These are phyloP conservation scores for Globisporangium alternatum DNA, from an alignment of 352 stramenopile species.

Conservation along the genomic window DNA sequence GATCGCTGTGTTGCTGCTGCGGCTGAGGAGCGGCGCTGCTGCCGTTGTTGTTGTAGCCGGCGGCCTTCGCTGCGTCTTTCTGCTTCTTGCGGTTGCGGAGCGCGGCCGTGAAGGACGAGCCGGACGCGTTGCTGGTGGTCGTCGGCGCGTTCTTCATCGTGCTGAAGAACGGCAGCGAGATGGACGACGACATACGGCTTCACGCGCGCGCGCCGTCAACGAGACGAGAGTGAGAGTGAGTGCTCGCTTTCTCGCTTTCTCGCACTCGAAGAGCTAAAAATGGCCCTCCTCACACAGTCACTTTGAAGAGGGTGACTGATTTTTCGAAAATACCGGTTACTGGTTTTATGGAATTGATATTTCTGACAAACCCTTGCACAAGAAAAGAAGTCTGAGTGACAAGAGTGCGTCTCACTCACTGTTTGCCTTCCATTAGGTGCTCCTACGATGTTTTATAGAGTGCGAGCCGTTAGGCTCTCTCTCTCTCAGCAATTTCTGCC, in stretches of 20 bases:
- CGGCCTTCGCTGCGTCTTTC: conserved; percentile 11
- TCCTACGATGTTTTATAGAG: no score
- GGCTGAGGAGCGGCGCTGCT: not conserved
- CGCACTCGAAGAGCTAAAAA: not conserved
- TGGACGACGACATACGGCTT: conserved; percentile 3
- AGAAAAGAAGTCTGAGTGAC: no score
- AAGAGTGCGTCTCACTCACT: no score
- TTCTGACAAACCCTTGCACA: no score
- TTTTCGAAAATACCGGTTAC: not conserved
- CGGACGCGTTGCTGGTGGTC: not conserved
- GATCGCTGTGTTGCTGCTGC: not conserved
- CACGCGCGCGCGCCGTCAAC: not conserved
- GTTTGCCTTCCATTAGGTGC: no score
- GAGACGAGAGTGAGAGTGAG: not conserved
- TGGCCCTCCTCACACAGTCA: not conserved
- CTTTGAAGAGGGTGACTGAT: not conserved
- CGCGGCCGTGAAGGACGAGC: conserved; percentile 16
- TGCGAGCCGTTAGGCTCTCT: no score
- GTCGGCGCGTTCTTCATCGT: conserved; percentile 2
- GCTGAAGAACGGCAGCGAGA: conserved; percentile 18
- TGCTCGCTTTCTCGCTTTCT: not conserved
- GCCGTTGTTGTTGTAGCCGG: not conserved
- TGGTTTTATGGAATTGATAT: not conserved
- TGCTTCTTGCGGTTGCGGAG: conserved; percentile 18
- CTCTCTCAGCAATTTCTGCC: no score